These are phyloP conservation scores for Cunninghamia lanceolata DNA, from an alignment of 75 land plant genomes.

Conservation along the genomic window DNA sequence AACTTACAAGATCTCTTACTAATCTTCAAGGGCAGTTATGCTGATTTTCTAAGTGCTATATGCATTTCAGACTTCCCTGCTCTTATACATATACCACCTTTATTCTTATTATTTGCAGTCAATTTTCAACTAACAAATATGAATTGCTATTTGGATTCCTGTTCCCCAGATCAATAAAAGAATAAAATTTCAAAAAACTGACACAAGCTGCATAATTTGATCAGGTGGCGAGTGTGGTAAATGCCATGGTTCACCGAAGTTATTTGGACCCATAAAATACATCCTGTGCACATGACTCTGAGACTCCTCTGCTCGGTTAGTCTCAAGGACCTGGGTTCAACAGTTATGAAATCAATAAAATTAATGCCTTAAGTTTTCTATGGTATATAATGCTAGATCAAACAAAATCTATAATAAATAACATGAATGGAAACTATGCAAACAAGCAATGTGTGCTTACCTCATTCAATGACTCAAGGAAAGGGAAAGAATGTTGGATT, in stretches of 20 bases:
- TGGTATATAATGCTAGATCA: not conserved
- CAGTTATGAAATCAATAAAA: not conserved
- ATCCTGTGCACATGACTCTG: slow-evolving; percentile 92
- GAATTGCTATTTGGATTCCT: not conserved
- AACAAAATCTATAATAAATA: not conserved
- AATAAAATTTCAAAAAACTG: slow-evolving; percentile 17
- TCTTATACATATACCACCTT: not conserved
- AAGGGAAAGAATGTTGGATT: slow-evolving; percentile 65
- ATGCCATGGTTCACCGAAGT: slow-evolving; percentile 96
- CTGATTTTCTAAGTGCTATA: not conserved
- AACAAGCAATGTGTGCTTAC: slow-evolving; percentile 19
- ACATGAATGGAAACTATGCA: not conserved
- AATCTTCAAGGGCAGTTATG: not conserved
- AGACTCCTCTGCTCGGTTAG: slow-evolving; percentile 80
- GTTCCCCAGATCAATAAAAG: not conserved
- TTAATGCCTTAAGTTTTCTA: not conserved
- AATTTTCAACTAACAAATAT: not conserved
- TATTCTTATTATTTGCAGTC: not conserved
- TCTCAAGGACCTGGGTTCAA: slow-evolving; percentile 66
- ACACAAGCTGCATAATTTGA: slow-evolving; percentile 91
- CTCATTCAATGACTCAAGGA: slow-evolving; percentile 89
- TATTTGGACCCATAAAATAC: slow-evolving; percentile 93
- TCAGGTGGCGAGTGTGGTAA: slow-evolving; percentile 92
- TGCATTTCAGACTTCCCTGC: not conserved
- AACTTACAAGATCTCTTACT: not conserved